Conservation (phyloP, 2,329 filamentous ascomycete genomes). For the Purpureocillium lavendulum region DNA sequence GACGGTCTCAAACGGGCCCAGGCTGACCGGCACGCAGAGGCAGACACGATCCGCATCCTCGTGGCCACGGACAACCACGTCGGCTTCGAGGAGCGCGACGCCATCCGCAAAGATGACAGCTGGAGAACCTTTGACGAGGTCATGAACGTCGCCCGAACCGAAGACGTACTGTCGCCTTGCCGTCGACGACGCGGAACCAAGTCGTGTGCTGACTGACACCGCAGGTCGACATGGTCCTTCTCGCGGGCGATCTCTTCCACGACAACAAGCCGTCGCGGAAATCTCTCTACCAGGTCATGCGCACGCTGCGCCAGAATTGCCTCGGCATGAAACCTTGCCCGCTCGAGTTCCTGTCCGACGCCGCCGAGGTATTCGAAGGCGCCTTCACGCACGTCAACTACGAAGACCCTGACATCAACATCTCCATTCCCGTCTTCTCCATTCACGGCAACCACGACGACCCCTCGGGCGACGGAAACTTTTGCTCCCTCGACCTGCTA, state of each 20-base stretch:
- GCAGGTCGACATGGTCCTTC: slow-evolving; percentile 87
- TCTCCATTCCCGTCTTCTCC: slow-evolving; percentile 94
- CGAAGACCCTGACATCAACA: slow-evolving; percentile 93
- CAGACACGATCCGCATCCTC: slow-evolving; percentile 90
- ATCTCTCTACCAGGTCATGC: slow-evolving; percentile 96
- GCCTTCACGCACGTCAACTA: slow-evolving; percentile 95
- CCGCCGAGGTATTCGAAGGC: slow-evolving; percentile 80
- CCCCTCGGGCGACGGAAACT: slow-evolving; percentile 90
- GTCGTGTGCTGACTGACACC: background rate
- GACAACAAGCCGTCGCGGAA: slow-evolving; percentile 97
- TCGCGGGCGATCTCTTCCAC: slow-evolving; percentile 93
- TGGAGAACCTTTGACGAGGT: slow-evolving; percentile 96
- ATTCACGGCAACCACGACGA: slow-evolving; percentile 99
- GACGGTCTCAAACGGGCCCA: background rate
- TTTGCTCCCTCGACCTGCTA: slow-evolving; percentile 82
- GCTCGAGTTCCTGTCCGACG: slow-evolving; percentile 89
- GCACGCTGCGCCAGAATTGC: slow-evolving; percentile 85
- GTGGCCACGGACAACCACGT: slow-evolving; percentile 97
- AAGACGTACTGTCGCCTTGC: slow-evolving; percentile 50
- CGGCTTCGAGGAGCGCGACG: slow-evolving; percentile 87
- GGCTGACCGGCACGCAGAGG: slow-evolving; percentile 25
- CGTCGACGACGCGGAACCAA: background rate
- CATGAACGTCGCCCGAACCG: slow-evolving; percentile 75
- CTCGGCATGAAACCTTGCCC: slow-evolving; percentile 93
- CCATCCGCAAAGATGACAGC: slow-evolving; percentile 91